These are phyloP conservation scores for Xylariaceae sp. DNA, from an alignment of 2,329 filamentous ascomycete genomes.

Conservation along the genomic window DNA sequence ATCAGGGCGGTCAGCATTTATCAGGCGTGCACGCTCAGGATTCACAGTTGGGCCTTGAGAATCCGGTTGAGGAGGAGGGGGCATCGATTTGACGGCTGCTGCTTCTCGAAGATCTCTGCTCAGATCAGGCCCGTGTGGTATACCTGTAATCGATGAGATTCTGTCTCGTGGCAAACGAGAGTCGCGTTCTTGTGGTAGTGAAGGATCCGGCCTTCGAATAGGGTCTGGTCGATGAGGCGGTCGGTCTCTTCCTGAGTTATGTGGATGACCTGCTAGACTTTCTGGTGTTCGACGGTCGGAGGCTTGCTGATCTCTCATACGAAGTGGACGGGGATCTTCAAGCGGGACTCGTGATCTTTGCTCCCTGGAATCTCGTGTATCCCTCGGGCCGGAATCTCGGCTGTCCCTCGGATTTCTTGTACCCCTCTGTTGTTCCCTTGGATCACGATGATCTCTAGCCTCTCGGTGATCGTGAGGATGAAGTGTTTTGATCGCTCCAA, in stretches of 20 bases:
- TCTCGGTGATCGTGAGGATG: constrained; percentile 32
- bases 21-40: constrained; percentile 52
- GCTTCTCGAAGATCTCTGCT: constrained; percentile 26
- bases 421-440: constrained; percentile 22
- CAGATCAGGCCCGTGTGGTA: constrained; percentile 27
- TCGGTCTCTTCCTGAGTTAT: constrained; percentile 41
- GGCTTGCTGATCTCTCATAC: constrained; percentile 40
- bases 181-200: constrained; percentile 38
- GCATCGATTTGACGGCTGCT: constrained; percentile 28
- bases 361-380: constrained; percentile 33
- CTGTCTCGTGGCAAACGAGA: constrained; percentile 34
- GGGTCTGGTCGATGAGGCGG: constrained; percentile 27
- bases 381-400: constrained; percentile 36
- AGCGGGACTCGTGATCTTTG: constrained; percentile 34
- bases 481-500: constrained; percentile 38
- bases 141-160: constrained; percentile 19
- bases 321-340: constrained; percentile 41
- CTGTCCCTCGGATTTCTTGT: constrained; percentile 39
- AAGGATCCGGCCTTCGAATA: constrained; percentile 29
- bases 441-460: constrained; percentile 33
- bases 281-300: constrained; percentile 45
- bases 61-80: constrained; percentile 29
- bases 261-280: constrained; percentile 32
- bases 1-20: constrained; percentile 35
- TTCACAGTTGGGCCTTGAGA: constrained; percentile 50